These are phyloP conservation scores for Posidonia oceanica DNA, from an alignment of 116 monocot species.

Conservation along the genomic window DNA sequence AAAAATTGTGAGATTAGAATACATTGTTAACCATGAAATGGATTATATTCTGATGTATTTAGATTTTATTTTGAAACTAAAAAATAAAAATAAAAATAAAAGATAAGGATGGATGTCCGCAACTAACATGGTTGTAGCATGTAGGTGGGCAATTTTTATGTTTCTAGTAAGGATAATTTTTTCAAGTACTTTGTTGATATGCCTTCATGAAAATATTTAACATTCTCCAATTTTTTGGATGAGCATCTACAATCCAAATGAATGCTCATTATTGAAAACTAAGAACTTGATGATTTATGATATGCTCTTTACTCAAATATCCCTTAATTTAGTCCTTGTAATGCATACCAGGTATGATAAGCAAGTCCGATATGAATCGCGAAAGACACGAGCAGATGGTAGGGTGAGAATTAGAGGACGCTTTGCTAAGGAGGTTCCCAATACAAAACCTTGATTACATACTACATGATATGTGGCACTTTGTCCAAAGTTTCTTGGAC, in stretches of 20 bases:
- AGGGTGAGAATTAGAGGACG: constrained; percentile 70
- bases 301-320: neutral
- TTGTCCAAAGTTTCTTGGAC: neutral
- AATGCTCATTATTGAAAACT: neutral
- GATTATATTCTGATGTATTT: too few species aligned
- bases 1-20: too few species aligned
- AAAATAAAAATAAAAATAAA: too few species aligned
- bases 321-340: neutral
- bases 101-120: too few species aligned
- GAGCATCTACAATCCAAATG: neutral
- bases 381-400: constrained; percentile 68
- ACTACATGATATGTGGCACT: neutral
- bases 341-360: constrained; percentile 55
- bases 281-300: neutral
- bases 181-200: too few species aligned
- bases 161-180: too few species aligned
- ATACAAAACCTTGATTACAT: neutral
- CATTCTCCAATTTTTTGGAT: too few species aligned
- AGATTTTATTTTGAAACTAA: too few species aligned
- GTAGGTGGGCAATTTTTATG: too few species aligned
- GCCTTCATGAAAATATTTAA: too few species aligned
- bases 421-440: constrained; percentile 37
- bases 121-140: too few species aligned
- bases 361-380: constrained; percentile 68
- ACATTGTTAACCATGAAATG: too few species aligned